These are phyloP conservation scores for Ceratocystis diversiconidia DNA, from an alignment of 2,329 filamentous ascomycete species.

Conservation along the genomic window DNA sequence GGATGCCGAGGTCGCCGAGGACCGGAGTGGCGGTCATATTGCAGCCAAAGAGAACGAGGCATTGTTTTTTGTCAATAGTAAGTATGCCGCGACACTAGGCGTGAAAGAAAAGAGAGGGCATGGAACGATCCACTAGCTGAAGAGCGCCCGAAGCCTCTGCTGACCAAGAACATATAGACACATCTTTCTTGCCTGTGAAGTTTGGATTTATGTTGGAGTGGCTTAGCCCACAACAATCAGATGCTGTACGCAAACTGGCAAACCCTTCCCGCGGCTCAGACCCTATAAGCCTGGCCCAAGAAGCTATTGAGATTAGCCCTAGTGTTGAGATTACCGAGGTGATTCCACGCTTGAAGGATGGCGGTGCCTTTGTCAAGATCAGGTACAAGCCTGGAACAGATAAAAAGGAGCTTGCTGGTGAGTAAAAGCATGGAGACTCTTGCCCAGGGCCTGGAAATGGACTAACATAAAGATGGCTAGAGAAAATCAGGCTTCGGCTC, in stretches of 20 bases:
- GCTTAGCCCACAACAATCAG: conserved; percentile 14
- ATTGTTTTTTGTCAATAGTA: conserved; percentile 82
- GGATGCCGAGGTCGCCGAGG: conserved; percentile 30
- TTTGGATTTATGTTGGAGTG: conserved; percentile 16
- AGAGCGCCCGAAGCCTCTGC: not conserved
- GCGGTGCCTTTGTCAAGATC: conserved; percentile 87
- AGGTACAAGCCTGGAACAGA: conserved; percentile 33
- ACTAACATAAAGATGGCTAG: conserved; percentile 21
- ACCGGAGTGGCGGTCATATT: conserved; percentile 69
- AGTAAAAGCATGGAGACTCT: conserved; percentile 4
- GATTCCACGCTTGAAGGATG: conserved; percentile 74
- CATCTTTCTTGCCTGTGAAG: conserved; percentile 15
- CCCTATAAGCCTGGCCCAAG: conserved; percentile 40
- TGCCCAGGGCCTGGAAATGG: not conserved
- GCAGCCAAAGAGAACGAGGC: conserved; percentile 60
- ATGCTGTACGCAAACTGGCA: conserved; percentile 29
- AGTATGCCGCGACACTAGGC: conserved; percentile 22
- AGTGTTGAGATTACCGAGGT: conserved; percentile 65
- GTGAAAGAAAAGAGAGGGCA: not conserved
- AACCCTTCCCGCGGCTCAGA: conserved; percentile 40
- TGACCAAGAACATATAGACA: not conserved
- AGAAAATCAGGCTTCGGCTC: conserved; percentile 47
- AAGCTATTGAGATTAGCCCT: conserved; percentile 47
- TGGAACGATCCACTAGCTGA: not conserved
- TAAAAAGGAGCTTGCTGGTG: conserved; percentile 32